phyloP scores from a whole-genome alignment of 2,329 filamentous ascomycete species.

The Samsoniella hepiali region DNA sequence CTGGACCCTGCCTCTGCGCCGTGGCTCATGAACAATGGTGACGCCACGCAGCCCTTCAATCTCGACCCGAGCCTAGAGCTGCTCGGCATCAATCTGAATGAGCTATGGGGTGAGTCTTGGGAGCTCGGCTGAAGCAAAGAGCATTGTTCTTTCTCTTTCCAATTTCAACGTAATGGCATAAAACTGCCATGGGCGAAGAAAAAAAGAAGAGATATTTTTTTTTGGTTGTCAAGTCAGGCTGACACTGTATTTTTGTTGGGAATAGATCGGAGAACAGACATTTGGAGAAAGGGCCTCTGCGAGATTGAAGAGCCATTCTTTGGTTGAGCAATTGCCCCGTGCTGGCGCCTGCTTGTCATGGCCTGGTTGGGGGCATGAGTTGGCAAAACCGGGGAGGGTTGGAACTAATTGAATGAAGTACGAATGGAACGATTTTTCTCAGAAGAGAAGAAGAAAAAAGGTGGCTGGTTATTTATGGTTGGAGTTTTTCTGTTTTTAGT shows the following conservation, averaged over 20 bases:
- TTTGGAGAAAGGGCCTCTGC: slow-evolving; percentile 17
- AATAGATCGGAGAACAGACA: slow-evolving; percentile 15
- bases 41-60: slow-evolving; percentile 41
- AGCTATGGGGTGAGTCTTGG: slow-evolving; percentile 53
- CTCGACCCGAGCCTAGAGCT: slow-evolving; percentile 53
- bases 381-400: background rate
- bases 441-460: slow-evolving; percentile 1
- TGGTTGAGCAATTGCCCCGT: background rate
- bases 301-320: slow-evolving; percentile 16
- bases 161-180: background rate
- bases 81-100: slow-evolving; percentile 52
- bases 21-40: slow-evolving; percentile 32
- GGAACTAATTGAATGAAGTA: background rate
- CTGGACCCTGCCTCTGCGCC: slow-evolving; percentile 34
- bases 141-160: background rate
- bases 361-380: background rate
- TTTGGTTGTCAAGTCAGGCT: slow-evolving; percentile 10
- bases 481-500: background rate
- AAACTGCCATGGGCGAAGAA: background rate
- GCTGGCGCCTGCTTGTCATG: background rate
- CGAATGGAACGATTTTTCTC: background rate
- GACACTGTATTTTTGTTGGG: slow-evolving; percentile 4
- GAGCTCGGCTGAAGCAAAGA: slow-evolving; percentile 34
- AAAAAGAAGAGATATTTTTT: background rate
- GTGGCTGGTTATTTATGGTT: background rate